Base-by-base conservation (phyloP, 2,329 filamentous ascomycete genomes). In the Xylariaceae sp. region DNA sequence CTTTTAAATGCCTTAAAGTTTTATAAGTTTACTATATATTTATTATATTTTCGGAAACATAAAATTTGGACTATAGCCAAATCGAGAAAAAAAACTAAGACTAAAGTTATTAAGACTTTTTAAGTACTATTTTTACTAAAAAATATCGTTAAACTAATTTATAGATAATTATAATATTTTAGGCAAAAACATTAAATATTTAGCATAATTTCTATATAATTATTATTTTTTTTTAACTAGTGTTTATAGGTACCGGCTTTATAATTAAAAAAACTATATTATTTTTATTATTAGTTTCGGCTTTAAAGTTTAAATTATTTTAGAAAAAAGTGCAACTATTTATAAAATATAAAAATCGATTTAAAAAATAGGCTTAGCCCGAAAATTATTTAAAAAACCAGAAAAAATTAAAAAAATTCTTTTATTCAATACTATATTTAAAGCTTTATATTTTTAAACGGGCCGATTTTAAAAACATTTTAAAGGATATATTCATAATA, bases 41-140 rank as follows among this genome's bases (percentile, higher is more conserved):
- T 42, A 42, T 42, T 48, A 42, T 48, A 10, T 11, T 18, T 47
- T 47, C 33, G 16, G 38, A 43, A 44, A 43, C 17, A 44, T 43
- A n/a, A 31, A 11, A 22, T 43, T 49, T 28, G 31, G 14, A 3
- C 13, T 42, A 39, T 49, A 36, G 45, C 22, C 22, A 38, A 11
- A 22, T 31, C 10, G 6, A 5, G 6, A 31, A 7, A 36, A 34
- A 16, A 12, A 28, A 6, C 10, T 45, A 45, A 11, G 13, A 11
- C 22, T 28, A 28, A 28, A 28, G 7, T 22, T 46, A 6, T 12
- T 22, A 1, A 22, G 22, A 13, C 22, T 46, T 13, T 14, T 46
- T 14, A n/a, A n/a, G 3, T 14, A 46, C 31, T 39, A 46, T 16
- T 14, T 39, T 14, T 28, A 47, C 6, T 40, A 40, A 12, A 7